Conservation (phyloP, 495 filamentous ascomycete species). For the Xylaria castorea region DNA sequence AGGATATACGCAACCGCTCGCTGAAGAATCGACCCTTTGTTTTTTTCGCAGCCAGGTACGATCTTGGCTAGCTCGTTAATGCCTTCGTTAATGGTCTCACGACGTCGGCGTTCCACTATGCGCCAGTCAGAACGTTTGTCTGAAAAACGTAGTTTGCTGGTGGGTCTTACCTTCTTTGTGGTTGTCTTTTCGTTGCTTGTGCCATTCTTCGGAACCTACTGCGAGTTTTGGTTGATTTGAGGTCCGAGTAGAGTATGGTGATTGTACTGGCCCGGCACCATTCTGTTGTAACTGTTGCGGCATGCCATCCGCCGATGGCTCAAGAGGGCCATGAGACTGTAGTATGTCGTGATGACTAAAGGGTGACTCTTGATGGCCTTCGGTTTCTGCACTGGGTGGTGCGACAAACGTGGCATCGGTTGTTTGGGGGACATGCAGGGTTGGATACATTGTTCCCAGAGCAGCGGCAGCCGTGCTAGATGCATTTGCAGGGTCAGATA, state of each 20-base stretch:
- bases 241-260: conserved; percentile 37
- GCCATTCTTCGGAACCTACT: conserved; percentile 97
- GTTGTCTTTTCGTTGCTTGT: conserved; percentile 95
- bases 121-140: conserved; percentile 25
- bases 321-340: conserved; percentile 49
- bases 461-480: conserved; percentile 77
- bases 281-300: conserved; percentile 33
- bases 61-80: conserved; percentile 99
- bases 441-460: conserved; percentile 65
- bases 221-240: conserved; percentile 70
- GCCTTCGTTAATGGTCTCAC: conserved; percentile 98
- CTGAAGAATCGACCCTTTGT: conserved; percentile 96
- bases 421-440: conserved; percentile 72
- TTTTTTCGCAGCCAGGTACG: conserved; percentile 97
- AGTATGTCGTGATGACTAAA: conserved; percentile 45
- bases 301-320: conserved; percentile 39
- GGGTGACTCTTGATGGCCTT: conserved; percentile 38
- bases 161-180: conserved; percentile 92
- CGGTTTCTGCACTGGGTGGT: conserved; percentile 45
- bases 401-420: conserved; percentile 73
- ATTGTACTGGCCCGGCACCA: conserved; percentile 39
- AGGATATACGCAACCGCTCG: conserved; percentile 93
- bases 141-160: background rate
- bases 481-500: conserved; percentile 54
- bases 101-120: conserved; percentile 91